Percentiles rank a stretch among this genome's conserved stretches.
Conservation (phyloP, 73 alveolate genomes). For the Paramecium sonneborni region DNA sequence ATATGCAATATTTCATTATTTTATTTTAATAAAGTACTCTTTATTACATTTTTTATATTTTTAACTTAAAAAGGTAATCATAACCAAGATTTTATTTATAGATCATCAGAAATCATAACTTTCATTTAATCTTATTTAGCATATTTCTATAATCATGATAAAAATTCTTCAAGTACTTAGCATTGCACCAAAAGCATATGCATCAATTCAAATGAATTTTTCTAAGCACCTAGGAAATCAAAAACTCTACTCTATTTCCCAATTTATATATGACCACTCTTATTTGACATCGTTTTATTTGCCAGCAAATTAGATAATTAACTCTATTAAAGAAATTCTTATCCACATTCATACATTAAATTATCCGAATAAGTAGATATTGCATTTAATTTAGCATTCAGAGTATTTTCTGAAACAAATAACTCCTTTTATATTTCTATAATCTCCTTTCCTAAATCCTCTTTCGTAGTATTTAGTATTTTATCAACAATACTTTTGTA, state of each 20-base stretch:
- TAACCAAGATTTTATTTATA: no score
- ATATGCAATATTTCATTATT: not conserved
- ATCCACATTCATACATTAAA: not conserved
- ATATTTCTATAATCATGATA: not conserved
- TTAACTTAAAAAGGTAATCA: not conserved
- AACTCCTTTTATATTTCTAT: not conserved
- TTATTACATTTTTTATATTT: no score
- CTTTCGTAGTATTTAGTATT: not conserved
- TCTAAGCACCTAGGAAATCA: not conserved
- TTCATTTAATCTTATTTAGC: not conserved
- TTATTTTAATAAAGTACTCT: not conserved
- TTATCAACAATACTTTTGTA: not conserved
- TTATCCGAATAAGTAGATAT: not conserved
- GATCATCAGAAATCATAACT: no score
- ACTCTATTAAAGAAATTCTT: not conserved
- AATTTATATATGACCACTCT: not conserved
- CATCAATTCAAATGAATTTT: not conserved
- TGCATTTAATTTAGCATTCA: not conserved
- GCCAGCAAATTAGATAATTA: not conserved
- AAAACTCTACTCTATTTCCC: not conserved
- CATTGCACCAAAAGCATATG: slow-evolving; percentile 1
- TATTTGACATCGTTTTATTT: not conserved
- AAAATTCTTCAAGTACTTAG: not conserved
- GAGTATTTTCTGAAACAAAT: not conserved
- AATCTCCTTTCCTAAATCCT: not conserved